Conservation (phyloP, 1,284 basidiomycete species). For the Apiotrichum siamense region DNA sequence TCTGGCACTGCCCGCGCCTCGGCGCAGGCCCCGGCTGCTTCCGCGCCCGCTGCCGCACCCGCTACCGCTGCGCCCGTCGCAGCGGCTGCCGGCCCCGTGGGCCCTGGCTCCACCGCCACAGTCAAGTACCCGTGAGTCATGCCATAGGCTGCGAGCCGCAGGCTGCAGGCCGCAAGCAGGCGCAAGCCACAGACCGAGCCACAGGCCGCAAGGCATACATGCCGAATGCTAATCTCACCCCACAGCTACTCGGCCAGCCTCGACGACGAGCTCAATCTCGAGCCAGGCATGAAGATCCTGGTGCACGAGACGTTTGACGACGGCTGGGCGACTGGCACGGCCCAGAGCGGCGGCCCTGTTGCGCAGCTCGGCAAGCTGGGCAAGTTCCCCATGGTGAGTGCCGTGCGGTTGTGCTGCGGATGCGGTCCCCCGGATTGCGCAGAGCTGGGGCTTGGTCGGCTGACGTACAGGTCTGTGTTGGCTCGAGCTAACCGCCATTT, state of each 20-base stretch:
- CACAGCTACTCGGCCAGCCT: conserved; percentile 33
- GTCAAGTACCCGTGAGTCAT: conserved; percentile 8
- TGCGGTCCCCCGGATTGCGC: too few species aligned
- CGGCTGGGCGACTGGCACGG: conserved; percentile 43
- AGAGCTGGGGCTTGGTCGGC: too few species aligned
- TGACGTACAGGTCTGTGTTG: neutral
- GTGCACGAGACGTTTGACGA: conserved; percentile 44
- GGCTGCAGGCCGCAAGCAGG: neutral
- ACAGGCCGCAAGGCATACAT: too few species aligned
- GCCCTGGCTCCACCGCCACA: neutral
- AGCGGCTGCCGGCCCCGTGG: neutral
- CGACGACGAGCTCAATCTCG: conserved; percentile 43
- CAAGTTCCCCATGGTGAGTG: conserved; percentile 30
- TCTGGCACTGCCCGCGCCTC: neutral
- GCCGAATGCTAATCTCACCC: conserved; percentile 3
- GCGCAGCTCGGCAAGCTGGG: conserved; percentile 32
- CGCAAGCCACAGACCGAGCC: too few species aligned
- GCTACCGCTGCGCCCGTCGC: neutral
- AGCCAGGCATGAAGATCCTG: conserved; percentile 41
- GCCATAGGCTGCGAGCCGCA: too few species aligned
- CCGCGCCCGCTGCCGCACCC: neutral
- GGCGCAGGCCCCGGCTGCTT: neutral
- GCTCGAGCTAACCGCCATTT: neutral
- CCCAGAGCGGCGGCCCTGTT: conserved; percentile 24
- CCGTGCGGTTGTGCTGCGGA: neutral